Base-by-base conservation (phyloP, 257 asterid genomes). In the Verbascum thapsus region DNA sequence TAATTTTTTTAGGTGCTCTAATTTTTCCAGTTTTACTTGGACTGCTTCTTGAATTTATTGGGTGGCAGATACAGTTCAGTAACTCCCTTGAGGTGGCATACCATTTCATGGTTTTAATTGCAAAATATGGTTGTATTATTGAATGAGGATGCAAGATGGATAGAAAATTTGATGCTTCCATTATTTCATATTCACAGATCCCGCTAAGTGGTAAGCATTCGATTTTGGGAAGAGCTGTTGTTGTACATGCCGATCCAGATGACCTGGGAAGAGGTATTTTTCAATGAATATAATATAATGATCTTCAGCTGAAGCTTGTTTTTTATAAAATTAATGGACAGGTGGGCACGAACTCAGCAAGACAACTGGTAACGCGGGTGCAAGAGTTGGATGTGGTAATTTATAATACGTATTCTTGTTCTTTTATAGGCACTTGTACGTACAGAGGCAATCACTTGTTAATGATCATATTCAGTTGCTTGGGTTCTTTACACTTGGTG, bases 331-430 rank as follows among this genome's bases (percentile, higher is more conserved):
- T 42, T 49, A 45, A 66, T 39, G 55, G 61, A 58, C 78, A 87
- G 96, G 96, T 70, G 96, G 91, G n/a, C 96, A 91, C 66, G 96
- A 91, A 78, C 95, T 85, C 65, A 91, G 96, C 83, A 85, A 84
- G 80, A 75, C 91, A 40, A 91, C 95, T 40, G 94, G 98, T 49
- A 91, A 88, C 45, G 96, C 96, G 0, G 96, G 98, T 53, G 96
- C 96, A 67, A 82, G 98, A 78, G 79, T 91, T 35, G 98, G 89
- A 9, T 91, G 95, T 69, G 96, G 96, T 88, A 85, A 72, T 65
- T 45, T 16, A 71, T 55, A 4, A 3, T 10, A 22, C 35, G 8
- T 44, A 23, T 37, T 3, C 40, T 13, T 2, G 13, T 13, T 58
- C 5, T 51, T 16, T 51, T 12, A 4, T 20, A 2, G 35, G 8